A percentile compares a stretch with the other conserved stretches of the same genome.
phyloP scores from a whole-genome alignment of 306 rosid species.

The Ochetophila trinervis region DNA sequence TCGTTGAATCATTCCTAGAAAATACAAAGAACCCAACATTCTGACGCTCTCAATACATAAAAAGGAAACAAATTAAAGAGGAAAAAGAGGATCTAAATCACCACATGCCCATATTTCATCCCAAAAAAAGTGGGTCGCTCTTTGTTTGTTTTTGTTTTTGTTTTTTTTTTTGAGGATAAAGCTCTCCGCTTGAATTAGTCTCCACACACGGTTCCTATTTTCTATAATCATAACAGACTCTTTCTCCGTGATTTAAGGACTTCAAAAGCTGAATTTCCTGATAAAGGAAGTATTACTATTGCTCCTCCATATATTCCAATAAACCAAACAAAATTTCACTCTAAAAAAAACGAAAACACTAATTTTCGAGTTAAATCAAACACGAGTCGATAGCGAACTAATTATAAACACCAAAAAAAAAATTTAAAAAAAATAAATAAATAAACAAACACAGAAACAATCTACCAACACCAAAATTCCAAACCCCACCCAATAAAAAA shows the following conservation, averaged over 20 bases:
- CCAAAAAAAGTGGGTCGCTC: constrained; percentile 44
- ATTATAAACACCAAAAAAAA: neutral
- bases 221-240: constrained; percentile 26
- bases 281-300: constrained; percentile 14
- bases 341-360: neutral
- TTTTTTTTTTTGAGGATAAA: constrained; percentile 29
- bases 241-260: constrained; percentile 58
- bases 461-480: neutral
- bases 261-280: constrained; percentile 33
- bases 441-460: neutral
- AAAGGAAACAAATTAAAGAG: constrained; percentile 22
- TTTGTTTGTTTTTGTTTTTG: neutral
- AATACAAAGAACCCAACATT: constrained; percentile 9
- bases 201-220: constrained; percentile 43
- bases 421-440: neutral
- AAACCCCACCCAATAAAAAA: too few relatives aligned
- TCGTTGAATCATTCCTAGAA: constrained; percentile 13
- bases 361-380: neutral
- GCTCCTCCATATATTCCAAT: constrained; percentile 24
- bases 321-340: constrained; percentile 20
- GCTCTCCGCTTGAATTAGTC: constrained; percentile 45
- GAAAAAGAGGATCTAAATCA: constrained; percentile 36
- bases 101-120: constrained; percentile 34
- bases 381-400: neutral
- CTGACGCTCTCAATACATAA: constrained; percentile 17